Percentiles rank a stretch among this genome's conserved stretches.
These are phyloP conservation scores for Apiospora sp. DNA, from an alignment of 2,329 filamentous ascomycete genomes.

Conservation along the genomic window DNA sequence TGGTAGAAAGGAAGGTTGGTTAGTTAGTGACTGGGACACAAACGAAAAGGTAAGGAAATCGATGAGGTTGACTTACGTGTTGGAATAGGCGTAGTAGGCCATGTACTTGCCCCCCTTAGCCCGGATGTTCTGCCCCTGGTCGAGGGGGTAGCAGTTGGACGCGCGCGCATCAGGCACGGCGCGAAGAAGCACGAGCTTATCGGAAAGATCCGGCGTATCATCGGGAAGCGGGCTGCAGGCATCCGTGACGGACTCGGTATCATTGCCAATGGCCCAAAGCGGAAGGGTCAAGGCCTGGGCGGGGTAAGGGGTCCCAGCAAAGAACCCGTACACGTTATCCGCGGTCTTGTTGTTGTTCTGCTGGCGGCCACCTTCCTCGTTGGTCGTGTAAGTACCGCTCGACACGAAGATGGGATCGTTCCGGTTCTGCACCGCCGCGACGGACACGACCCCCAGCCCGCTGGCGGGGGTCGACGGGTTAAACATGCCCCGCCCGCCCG, in stretches of 20 bases:
- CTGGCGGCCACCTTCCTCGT: too few relatives aligned
- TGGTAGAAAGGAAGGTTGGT: too few relatives aligned
- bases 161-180: slow-evolving; percentile 35
- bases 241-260: slow-evolving; percentile 40
- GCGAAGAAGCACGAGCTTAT: slow-evolving; percentile 50
- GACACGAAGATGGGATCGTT: slow-evolving; percentile 28
- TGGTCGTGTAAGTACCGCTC: slow-evolving; percentile 20
- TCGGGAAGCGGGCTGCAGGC: slow-evolving; percentile 49
- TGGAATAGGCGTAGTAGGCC: slow-evolving; percentile 46
- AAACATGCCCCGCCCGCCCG: slow-evolving; percentile 40
- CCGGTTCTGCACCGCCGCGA: slow-evolving; percentile 30
- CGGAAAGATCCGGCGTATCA: slow-evolving; percentile 49
- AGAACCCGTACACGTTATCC: slow-evolving; percentile 28
- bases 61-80: slow-evolving; percentile 33
- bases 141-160: slow-evolving; percentile 43
- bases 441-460: slow-evolving; percentile 28
- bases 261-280: slow-evolving; percentile 42
- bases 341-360: neutral
- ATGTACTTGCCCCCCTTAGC: slow-evolving; percentile 52
- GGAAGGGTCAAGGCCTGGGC: slow-evolving; percentile 29
- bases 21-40: neutral
- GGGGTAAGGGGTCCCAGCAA: slow-evolving; percentile 29
- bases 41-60: neutral
- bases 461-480: slow-evolving; percentile 29
- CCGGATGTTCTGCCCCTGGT: slow-evolving; percentile 49